A percentile compares a stretch with the other conserved stretches of the same genome.
These are phyloP conservation scores for Euphorbia lathyris DNA, from an alignment of 345 rosid species.

Conservation along the genomic window DNA sequence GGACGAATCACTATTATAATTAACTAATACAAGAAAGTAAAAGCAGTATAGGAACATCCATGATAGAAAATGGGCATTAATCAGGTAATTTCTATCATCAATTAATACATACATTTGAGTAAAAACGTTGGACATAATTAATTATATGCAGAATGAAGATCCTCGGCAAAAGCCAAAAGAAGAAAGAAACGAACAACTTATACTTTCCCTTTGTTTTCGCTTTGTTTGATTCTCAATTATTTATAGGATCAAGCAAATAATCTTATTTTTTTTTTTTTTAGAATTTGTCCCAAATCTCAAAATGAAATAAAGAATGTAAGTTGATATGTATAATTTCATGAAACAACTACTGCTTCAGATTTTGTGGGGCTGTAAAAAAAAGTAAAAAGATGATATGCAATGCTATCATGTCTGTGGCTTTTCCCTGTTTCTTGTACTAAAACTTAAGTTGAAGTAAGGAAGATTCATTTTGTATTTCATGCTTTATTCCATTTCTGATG, in stretches of 20 bases:
- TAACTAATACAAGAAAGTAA: too few species aligned
- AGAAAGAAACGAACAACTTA: constrained; percentile 5
- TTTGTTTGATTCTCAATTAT: constrained; percentile 18
- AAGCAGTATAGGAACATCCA: too few species aligned
- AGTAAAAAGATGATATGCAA: background rate
- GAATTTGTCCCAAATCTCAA: constrained; percentile 6
- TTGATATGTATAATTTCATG: background rate
- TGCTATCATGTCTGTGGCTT: background rate
- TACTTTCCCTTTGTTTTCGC: background rate
- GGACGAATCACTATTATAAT: too few species aligned
- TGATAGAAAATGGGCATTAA: too few species aligned
- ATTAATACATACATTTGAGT: background rate
- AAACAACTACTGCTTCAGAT: background rate
- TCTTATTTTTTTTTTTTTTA: background rate
- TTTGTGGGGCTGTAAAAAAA: constrained; percentile 15
- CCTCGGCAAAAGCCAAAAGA: background rate
- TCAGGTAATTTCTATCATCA: too few species aligned
- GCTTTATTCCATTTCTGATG: constrained; percentile 35
- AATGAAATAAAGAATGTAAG: background rate
- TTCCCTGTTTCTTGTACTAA: background rate
- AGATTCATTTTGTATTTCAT: constrained; percentile 38
- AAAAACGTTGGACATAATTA: background rate
- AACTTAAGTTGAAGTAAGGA: constrained; percentile 68
- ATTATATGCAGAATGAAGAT: background rate
- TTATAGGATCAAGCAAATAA: background rate